These are phyloP conservation scores for Malassezia vespertilionis DNA, from an alignment of 1,284 basidiomycete genomes.

Conservation along the genomic window DNA sequence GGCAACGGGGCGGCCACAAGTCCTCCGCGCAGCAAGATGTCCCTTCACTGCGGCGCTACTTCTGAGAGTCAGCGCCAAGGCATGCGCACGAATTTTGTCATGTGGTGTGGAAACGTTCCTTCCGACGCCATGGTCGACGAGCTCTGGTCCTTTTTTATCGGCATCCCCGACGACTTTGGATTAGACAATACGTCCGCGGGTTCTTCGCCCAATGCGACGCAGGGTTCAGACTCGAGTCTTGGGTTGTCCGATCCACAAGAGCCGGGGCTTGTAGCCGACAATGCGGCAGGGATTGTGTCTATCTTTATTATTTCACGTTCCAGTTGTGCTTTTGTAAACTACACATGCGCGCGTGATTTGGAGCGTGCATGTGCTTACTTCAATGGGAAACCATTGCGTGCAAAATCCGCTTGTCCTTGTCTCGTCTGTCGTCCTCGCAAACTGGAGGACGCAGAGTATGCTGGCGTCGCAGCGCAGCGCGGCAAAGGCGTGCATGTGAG, in stretches of 20 bases:
- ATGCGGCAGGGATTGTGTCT: constrained; percentile 59
- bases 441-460: constrained; percentile 72
- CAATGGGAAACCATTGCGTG: constrained; percentile 59
- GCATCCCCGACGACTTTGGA: not conserved
- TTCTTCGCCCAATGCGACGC: not conserved
- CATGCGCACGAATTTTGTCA: constrained; percentile 77
- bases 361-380: constrained; percentile 62
- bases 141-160: constrained; percentile 68
- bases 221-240: not conserved
- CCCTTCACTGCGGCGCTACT: not conserved
- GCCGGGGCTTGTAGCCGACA: not conserved
- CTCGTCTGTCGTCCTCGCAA: constrained; percentile 75
- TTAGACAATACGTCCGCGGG: not conserved
- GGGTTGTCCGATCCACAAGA: not conserved
- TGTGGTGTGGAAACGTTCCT: constrained; percentile 88
- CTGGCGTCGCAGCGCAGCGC: constrained; percentile 81
- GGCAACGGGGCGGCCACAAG: no score
- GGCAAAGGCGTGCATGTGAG: constrained; percentile 70
- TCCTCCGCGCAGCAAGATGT: not conserved
- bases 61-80: constrained; percentile 22
- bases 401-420: constrained; percentile 58
- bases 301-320: constrained; percentile 86
- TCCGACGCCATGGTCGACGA: constrained; percentile 72
- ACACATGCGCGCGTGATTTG: constrained; percentile 58
- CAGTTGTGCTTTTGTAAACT: constrained; percentile 88